These are phyloP conservation scores for Penicillium coffeae DNA, from an alignment of 495 filamentous ascomycete species.

Conservation along the genomic window DNA sequence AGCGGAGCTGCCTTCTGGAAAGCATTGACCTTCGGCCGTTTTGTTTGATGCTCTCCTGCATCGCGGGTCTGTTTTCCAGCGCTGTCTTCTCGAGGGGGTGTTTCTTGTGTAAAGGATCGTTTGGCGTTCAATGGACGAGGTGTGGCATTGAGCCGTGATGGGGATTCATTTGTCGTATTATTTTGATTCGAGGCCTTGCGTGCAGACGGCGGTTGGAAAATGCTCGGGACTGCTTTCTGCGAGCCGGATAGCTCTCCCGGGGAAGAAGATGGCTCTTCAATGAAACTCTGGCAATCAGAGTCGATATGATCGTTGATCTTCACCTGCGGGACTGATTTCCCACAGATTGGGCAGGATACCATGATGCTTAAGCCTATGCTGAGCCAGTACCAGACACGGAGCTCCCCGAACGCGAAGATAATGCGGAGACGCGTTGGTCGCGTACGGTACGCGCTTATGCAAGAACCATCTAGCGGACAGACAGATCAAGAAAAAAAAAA, in stretches of 20 bases:
- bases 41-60: slow-evolving; percentile 37
- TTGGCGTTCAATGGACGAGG: slow-evolving; percentile 34
- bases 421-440: slow-evolving; percentile 17
- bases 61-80: slow-evolving; percentile 16
- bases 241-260: slow-evolving; percentile 37
- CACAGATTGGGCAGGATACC: slow-evolving; percentile 88
- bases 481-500: background rate
- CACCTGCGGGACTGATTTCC: slow-evolving; percentile 64
- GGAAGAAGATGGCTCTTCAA: slow-evolving; percentile 43
- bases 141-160: slow-evolving; percentile 19
- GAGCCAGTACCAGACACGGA: background rate
- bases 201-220: slow-evolving; percentile 72
- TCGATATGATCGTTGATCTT: slow-evolving; percentile 93
- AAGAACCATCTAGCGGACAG: background rate
- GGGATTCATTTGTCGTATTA: slow-evolving; percentile 17
- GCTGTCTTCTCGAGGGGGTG: slow-evolving; percentile 16
- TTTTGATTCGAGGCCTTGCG: slow-evolving; percentile 32
- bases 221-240: slow-evolving; percentile 59
- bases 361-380: slow-evolving; percentile 33
- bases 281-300: slow-evolving; percentile 65
- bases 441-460: slow-evolving; percentile 8
- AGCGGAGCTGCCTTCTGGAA: slow-evolving; percentile 74
- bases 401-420: background rate
- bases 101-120: slow-evolving; percentile 27
- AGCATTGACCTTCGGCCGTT: slow-evolving; percentile 57